Percentiles rank a stretch among this genome's conserved stretches.
Conservation (phyloP, 345 rosid genomes). For the Hibiscus tridactylites region DNA sequence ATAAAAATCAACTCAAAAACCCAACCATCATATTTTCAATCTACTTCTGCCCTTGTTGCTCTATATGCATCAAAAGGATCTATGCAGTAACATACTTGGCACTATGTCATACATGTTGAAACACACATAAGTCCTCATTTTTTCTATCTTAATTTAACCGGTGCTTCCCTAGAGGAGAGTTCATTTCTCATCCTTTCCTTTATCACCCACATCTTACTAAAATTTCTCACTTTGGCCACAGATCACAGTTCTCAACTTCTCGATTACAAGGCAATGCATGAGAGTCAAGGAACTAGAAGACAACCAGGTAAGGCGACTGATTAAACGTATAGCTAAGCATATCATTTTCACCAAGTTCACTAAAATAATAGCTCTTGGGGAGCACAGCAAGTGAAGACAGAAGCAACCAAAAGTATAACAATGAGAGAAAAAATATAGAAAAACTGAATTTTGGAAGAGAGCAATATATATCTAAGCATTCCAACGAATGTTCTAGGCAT, state of each 20-base stretch:
- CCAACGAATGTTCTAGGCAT: background rate
- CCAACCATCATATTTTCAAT: background rate
- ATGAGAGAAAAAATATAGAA: background rate
- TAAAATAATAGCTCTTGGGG: background rate
- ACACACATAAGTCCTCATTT: background rate
- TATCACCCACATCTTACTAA: background rate
- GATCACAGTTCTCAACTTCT: background rate
- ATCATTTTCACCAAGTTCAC: background rate
- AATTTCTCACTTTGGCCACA: background rate
- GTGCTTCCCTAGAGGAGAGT: background rate
- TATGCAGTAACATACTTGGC: background rate
- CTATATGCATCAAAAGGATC: too few species aligned
- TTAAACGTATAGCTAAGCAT: background rate
- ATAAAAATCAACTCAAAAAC: background rate
- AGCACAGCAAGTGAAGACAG: background rate
- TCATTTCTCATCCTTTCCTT: background rate
- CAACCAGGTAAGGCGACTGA: background rate
- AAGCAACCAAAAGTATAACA: background rate
- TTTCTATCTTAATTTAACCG: background rate
- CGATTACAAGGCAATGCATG: background rate
- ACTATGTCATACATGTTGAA: background rate
- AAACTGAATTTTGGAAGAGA: too few species aligned
- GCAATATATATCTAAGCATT: background rate
- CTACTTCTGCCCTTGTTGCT: too few species aligned
- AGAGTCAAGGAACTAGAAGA: background rate